Base-by-base conservation (phyloP, 1,139 yeast genomes). In the Nakaseomyces glabratus region DNA sequence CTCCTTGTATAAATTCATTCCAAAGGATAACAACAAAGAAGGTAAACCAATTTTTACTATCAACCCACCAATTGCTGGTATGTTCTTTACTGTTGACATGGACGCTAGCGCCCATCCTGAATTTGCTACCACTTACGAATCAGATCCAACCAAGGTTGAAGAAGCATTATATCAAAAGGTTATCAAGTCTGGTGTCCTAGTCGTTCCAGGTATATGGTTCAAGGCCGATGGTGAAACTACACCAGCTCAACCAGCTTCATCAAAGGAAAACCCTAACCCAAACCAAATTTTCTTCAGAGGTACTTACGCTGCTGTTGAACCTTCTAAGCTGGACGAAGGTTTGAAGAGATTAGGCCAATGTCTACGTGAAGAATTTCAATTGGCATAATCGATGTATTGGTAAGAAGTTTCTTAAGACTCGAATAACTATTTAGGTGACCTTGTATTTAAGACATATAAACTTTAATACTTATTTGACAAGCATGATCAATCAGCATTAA, bases 301-400 rank as follows among this genome's bases (percentile, higher is more conserved):
- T 36, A 74, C 81, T 15, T 74, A 74, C 45, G 84, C 82, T 35
- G 82, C 84, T 24, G 81, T 75, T 20, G 73, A 80, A 16, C 65
- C 73, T 46, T 80, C 73, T 36, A 62, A 68, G 40, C 63, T 76
- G 51, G 62, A 49, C 30, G 43, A 46, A 13, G 82, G 84, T 39
- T 51, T 76, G 38, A 68, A 70, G 48, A 71, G 73, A 52, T 70
- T 75, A 40, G 77, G 77, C 39, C 58, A 60, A 34, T 79, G 76
- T 37, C 62, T 71, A 31, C 59, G 62, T 43, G 60, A 63, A 31
- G 79, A 61, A 42, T 62, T 56, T 28, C 52, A 48, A 11, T 15
- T 42, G 16, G 15, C 39, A 23, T 32, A 28, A 28, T 33, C 20
- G 11, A 24, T 28, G 9, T 10, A n/a, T 19, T 17, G 10, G 13